phyloP scores from a whole-genome alignment of 2,329 filamentous ascomycete genomes.

The Hypoxylon sp. region DNA sequence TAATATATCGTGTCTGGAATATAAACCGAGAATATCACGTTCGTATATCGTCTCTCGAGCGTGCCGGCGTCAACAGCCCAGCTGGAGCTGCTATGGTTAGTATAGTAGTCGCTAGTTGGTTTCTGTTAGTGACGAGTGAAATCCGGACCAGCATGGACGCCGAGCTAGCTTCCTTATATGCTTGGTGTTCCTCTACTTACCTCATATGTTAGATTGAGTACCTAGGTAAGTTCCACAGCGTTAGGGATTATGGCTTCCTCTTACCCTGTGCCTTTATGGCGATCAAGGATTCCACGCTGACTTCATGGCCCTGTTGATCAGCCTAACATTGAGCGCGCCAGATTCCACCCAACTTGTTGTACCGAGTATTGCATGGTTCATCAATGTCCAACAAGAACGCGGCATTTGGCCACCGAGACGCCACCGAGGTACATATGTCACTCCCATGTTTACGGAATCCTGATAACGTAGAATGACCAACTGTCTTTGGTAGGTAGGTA shows the following conservation, averaged over 20 bases:
- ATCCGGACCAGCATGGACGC: conserved; percentile 22
- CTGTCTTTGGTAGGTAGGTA: conserved; percentile 23
- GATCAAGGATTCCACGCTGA: conserved; percentile 30
- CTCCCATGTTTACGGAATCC: conserved; percentile 18
- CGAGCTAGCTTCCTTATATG: conserved; percentile 35
- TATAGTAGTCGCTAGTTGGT: conserved; percentile 13
- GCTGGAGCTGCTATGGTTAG: conserved; percentile 21
- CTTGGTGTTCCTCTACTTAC: conserved; percentile 16
- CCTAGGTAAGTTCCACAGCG: conserved; percentile 13
- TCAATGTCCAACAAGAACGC: conserved; percentile 27
- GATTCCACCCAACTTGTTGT: conserved; percentile 14
- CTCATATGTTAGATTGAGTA: background rate
- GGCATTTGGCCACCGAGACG: conserved; percentile 27
- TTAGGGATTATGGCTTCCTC: conserved; percentile 10
- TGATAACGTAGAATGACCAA: conserved; percentile 8
- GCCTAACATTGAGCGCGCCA: conserved; percentile 21
- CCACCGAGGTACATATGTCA: conserved; percentile 13
- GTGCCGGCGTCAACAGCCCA: conserved; percentile 19
- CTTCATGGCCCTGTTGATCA: conserved; percentile 37
- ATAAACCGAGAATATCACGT: background rate
- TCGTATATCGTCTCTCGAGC: conserved; percentile 8
- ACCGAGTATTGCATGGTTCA: conserved; percentile 22
- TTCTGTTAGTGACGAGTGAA: conserved; percentile 21
- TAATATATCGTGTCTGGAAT: background rate
- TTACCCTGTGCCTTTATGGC: conserved; percentile 11